Evolutionary conservation across 2,329 filamentous ascomycete species (phyloP).

Genomic region (Trichoderma koningii): DNA sequence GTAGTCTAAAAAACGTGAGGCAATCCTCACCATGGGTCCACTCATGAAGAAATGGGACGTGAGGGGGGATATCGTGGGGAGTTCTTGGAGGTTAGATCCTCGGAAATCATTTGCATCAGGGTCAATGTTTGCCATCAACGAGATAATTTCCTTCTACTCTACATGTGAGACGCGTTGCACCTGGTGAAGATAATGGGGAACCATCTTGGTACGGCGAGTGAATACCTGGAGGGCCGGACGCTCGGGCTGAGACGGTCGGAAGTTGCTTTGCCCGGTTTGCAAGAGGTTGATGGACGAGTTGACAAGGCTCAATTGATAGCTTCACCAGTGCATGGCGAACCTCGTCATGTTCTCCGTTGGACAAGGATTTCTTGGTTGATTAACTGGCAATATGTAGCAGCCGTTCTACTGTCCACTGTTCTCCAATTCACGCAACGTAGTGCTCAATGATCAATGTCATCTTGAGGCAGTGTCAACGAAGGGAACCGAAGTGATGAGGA

Average conservation of each 20-base stretch:
- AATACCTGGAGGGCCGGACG: neutral
- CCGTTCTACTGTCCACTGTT: too few relatives aligned
- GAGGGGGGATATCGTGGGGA: slow-evolving; percentile 47
- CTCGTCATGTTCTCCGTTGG: too few relatives aligned
- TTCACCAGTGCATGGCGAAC: too few relatives aligned
- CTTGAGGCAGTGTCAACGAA: too few relatives aligned
- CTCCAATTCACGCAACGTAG: too few relatives aligned
- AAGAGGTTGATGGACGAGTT: slow-evolving; percentile 16
- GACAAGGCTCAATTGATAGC: slow-evolving; percentile 24
- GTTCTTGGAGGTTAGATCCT: slow-evolving; percentile 52
- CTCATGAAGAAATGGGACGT: slow-evolving; percentile 45
- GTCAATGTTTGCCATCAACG: slow-evolving; percentile 45
- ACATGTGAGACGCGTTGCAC: slow-evolving; percentile 33
- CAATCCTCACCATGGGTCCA: slow-evolving; percentile 45
- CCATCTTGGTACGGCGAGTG: slow-evolving; percentile 16
- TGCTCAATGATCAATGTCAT: too few relatives aligned
- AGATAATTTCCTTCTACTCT: slow-evolving; percentile 37
- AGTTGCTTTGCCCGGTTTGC: neutral
- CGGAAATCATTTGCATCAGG: slow-evolving; percentile 53
- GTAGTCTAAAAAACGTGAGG: slow-evolving; percentile 50
- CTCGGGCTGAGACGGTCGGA: neutral
- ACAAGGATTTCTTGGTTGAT: too few relatives aligned
- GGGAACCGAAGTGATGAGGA: too few relatives aligned
- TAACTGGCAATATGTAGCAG: too few relatives aligned
- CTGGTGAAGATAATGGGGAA: slow-evolving; percentile 15